Base-by-base conservation (phyloP, 164 flowering plant species). In the Paratinospora sagittata region DNA sequence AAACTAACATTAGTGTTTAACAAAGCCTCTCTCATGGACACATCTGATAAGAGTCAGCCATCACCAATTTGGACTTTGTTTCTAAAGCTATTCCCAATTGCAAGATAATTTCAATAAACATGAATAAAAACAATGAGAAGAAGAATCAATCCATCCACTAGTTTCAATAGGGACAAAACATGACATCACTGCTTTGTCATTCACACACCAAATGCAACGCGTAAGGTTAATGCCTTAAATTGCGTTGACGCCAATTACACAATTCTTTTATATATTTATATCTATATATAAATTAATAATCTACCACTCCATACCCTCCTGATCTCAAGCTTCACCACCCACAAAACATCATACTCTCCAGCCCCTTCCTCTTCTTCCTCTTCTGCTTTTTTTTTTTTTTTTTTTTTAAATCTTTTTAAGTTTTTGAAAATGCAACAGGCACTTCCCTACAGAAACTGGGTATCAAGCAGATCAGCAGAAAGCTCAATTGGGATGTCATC, bases 401-500 rank as follows among this genome's bases (percentile, higher is more conserved):
- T 13, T 19, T 11, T 47, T 47, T n/a, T n/a, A n/a, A n/a, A n/a
- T n/a, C n/a, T 19, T 47, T 4, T 47, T 8, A 14, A 47, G 55
- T 30, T 30, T 30, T 30, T 55, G 23, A 55, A 3, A 55, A 85
- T 85, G 90, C 89, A 85, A 14, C 81, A 89, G 36, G 90, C 88
- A 47, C 78, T 85, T 5, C 86, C 92, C 61, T 86, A 85, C 81
- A 82, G 77, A 37, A 69, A 82, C 24, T 85, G 89, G 89, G 61
- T 21, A 21, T 27, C 61, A 5, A 55, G 62, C 23, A 27, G 14
- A 55, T 21, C 61, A 30, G 23, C 68, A 8, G 19, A 16, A 5
- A 37, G 26, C 24, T 2, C 68, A 66, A 21, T 45, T 8, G 52
- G 24, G 47, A 55, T 23, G 61, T 55, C 26, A 2, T 19, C 61